Conservation (phyloP, 495 filamentous ascomycete genomes). For the Penicillium arizonense region DNA sequence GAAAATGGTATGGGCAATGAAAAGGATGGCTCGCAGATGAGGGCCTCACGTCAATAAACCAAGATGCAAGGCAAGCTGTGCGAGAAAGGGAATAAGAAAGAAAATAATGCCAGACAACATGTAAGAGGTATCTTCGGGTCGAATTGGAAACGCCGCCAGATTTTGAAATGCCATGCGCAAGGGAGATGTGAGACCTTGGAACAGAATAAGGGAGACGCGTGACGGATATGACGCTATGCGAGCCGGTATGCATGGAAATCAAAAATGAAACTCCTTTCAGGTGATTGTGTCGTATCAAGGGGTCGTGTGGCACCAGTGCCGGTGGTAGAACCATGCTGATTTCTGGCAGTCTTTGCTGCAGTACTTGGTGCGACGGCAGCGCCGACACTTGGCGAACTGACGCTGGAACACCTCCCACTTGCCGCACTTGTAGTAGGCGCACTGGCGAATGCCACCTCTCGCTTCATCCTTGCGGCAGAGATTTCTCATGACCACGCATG, state of each 20-base stretch:
- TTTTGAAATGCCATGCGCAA: conserved; percentile 47
- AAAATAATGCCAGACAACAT: conserved; percentile 23
- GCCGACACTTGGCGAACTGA: conserved; percentile 96
- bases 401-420: conserved; percentile 96
- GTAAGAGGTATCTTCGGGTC: conserved; percentile 46
- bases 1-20: conserved; percentile 26
- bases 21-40: conserved; percentile 8
- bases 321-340: conserved; percentile 95
- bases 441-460: conserved; percentile 90
- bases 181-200: conserved; percentile 32
- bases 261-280: conserved; percentile 24
- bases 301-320: conserved; percentile 91
- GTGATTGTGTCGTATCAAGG: conserved; percentile 44
- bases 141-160: conserved; percentile 42
- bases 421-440: conserved; percentile 95
- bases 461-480: conserved; percentile 97
- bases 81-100: conserved; percentile 13
- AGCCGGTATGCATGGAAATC: conserved; percentile 45
- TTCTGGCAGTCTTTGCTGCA: conserved; percentile 99
- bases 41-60: neutral
- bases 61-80: conserved; percentile 10
- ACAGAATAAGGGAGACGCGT: conserved; percentile 24
- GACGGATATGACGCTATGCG: conserved; percentile 45
- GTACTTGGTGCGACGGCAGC: conserved; percentile 96
- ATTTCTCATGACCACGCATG: conserved; percentile 97